Base-by-base conservation (phyloP, 2,329 filamentous ascomycete species). In the Cercospora zeae-maydis region DNA sequence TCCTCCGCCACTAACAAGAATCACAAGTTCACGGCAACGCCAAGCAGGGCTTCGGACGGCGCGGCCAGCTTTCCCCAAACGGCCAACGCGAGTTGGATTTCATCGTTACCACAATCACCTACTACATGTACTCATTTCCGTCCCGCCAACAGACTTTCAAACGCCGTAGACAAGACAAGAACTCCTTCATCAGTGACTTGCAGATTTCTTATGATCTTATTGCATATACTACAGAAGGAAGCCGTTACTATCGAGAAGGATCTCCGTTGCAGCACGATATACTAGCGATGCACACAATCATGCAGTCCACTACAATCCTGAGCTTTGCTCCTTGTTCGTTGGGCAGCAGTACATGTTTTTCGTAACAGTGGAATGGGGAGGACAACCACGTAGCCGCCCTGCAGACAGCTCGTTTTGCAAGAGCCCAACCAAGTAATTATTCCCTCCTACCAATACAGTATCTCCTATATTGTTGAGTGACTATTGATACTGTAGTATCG, bases 291-390 rank as follows among this genome's bases (percentile, higher is more conserved):
- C 42, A 47, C 42, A 11, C 42, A 27, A 6, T 27, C 24, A 3
- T 27, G 24, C 24, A 27, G 11, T 27, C 42, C 21, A 47, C n/a
- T n/a, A n/a, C n/a, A n/a, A n/a, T n/a, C n/a, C n/a, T n/a, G n/a
- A n/a, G 39, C 21, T 45, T 49, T 33, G 19, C n/a, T 56, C 36
- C 33, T 34, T 19, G 11, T n/a, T 33, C 33, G 21, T 57, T 57
- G 54, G 54, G 54, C 54, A 57, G 54, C 54, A 57, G 54, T 45
- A 57, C 54, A 57, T n/a, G 9, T 31, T 31, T n/a, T n/a, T n/a
- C n/a, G 30, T 9, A 9, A 9, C 5, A 31, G 9, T 31, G 30
- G 42, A 19, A 16, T 14, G 39, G 42, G 42, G 3, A 47, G 37
- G 34, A 57, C 54, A 57, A 57, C 54, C 54, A 39, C 34, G 34